A percentile compares a stretch with the other conserved stretches of the same genome.
Evolutionary conservation across 306 rosid genomes (phyloP).

Genomic region (Fragaria iinumae): DNA sequence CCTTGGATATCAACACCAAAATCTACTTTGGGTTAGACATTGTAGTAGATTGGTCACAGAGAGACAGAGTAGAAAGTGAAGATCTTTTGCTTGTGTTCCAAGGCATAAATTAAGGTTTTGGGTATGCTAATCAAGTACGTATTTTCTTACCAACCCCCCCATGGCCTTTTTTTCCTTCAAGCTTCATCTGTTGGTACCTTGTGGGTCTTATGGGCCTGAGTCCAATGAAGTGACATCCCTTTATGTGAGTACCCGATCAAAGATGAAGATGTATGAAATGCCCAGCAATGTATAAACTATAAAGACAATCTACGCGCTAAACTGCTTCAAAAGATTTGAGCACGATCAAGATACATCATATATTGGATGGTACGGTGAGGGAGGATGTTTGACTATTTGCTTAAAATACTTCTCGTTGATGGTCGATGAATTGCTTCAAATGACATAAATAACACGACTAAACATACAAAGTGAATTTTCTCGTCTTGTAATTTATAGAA

Average conservation of each 20-base stretch:
- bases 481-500: too few species aligned
- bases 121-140: neutral
- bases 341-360: too few species aligned
- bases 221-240: neutral
- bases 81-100: neutral
- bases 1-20: neutral
- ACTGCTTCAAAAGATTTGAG: too few species aligned
- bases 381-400: too few species aligned
- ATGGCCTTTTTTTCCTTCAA: neutral
- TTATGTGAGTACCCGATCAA: neutral
- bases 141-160: neutral
- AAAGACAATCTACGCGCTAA: too few species aligned
- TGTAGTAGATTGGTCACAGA: neutral
- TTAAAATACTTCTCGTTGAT: too few species aligned
- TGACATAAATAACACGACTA: too few species aligned
- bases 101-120: neutral
- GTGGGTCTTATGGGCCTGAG: neutral
- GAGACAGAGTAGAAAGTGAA: neutral
- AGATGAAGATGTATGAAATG: neutral
- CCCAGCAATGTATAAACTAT: too few species aligned
- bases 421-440: neutral
- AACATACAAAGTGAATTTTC: too few species aligned
- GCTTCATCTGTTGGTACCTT: neutral
- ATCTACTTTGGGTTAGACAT: neutral
- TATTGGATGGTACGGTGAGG: neutral